Base-by-base conservation (phyloP, 192 early-diverging fungal genomes). In the Paraglomus occultum region DNA sequence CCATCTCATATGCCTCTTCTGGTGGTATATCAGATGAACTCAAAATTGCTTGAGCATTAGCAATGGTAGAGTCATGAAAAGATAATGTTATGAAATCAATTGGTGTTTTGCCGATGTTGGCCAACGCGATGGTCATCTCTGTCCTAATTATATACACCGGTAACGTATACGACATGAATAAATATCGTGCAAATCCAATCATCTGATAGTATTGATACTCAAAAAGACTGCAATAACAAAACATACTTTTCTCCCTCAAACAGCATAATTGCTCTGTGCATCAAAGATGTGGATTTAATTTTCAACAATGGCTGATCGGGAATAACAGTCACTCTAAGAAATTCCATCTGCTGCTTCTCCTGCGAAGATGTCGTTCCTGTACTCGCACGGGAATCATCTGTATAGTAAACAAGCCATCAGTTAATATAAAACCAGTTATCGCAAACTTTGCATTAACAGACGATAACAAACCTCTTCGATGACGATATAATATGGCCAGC, bases 161-260 rank as follows among this genome's bases (percentile, higher is more conserved):
- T 31, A 31, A 31, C 31, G 3, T 31, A 31, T 31, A 31, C 31
- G 31, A 1, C 3, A 31, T 31, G 11, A 11, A 50, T 50, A 50
- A 50, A 12, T 11, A 11, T 4, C 42, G 14, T 39, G 6, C 15
- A 6, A 74, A 72, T 42, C 43, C 12, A 61, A 72, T 20, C 45
- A 71, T 66, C 69, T 66, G 23, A 17, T 23, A 7, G n/a, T 64
- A 0, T 8, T 43, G n/a, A 45, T 31, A 53, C 44, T 12, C 31
- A 53, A 51, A 53, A 64, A 51, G 43, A 69, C 58, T 7, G 51
- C 2, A 8, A 46, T 45, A 10, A n/a, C 44, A 51, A 39, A 45
- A 65, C 75, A 38, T 77, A 92, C 90, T 77, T 76, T 77, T 94
- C 92, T 40, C 92, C 92, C 62, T 94, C 92, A 68, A 89, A 94